These are phyloP conservation scores for Dactylellina haptotyla DNA, from an alignment of 2,329 filamentous ascomycete genomes.

Conservation along the genomic window DNA sequence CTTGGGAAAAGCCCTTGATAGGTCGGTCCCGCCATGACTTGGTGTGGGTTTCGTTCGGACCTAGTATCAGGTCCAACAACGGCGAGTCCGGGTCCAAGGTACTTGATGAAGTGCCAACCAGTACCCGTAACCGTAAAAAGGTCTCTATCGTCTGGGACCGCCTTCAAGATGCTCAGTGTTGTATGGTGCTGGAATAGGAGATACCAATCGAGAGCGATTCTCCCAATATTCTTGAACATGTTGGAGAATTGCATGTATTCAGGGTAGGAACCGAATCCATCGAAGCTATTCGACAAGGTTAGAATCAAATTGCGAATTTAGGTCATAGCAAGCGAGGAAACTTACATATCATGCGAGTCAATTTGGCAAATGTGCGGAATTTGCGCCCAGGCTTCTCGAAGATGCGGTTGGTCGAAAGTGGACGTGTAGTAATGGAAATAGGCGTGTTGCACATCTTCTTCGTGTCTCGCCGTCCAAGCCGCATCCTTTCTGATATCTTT, in stretches of 20 bases:
- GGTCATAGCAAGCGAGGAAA: slow-evolving; percentile 57
- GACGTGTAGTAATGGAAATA: slow-evolving; percentile 99
- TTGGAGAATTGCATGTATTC: slow-evolving; percentile 98
- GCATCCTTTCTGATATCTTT: slow-evolving; percentile 92
- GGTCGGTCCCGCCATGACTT: slow-evolving; percentile 94
- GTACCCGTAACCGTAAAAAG: slow-evolving; percentile 97
- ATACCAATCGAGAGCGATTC: slow-evolving; percentile 97
- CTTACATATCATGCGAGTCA: slow-evolving; percentile 98
- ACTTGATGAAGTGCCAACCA: slow-evolving; percentile 99
- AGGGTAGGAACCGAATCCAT: slow-evolving; percentile 95
- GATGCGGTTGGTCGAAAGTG: slow-evolving; percentile 94
- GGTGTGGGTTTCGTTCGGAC: slow-evolving; percentile 86
- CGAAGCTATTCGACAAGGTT: slow-evolving; percentile 73
- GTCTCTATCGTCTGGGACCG: slow-evolving; percentile 86
- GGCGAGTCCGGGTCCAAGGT: slow-evolving; percentile 87
- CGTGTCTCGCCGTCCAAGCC: slow-evolving; percentile 90
- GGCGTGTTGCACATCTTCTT: slow-evolving; percentile 93
- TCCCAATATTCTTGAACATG: slow-evolving; percentile 97
- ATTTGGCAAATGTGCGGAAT: slow-evolving; percentile 93
- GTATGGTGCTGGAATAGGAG: slow-evolving; percentile 98
- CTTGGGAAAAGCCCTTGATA: slow-evolving; percentile 98
- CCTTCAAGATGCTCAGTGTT: slow-evolving; percentile 89
- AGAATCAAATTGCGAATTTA: slow-evolving; percentile 33
- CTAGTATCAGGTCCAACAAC: slow-evolving; percentile 90
- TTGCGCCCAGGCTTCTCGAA: slow-evolving; percentile 95